phyloP scores from a whole-genome alignment of 2,329 filamentous ascomycete genomes.

The Piedraia hortae region DNA sequence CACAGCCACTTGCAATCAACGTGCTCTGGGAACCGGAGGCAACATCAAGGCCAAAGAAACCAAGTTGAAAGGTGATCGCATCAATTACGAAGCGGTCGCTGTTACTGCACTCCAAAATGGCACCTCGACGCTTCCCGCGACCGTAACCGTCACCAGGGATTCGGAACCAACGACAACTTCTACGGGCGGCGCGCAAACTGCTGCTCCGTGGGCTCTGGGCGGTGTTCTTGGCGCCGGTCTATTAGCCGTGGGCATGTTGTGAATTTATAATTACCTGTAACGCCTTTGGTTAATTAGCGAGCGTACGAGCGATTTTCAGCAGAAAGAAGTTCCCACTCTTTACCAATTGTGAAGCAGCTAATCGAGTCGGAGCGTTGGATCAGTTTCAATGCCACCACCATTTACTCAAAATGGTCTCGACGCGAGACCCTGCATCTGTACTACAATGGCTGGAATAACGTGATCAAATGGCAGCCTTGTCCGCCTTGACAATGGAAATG shows the following conservation, averaged over 20 bases:
- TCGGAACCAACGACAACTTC: constrained; percentile 1
- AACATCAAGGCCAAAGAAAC: constrained; percentile 2
- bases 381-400: no score
- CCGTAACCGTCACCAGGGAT: constrained; percentile 1
- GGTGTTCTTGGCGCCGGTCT: constrained; percentile 3
- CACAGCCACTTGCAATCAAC: constrained; percentile 2
- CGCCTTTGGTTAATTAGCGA: no score
- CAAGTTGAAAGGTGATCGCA: constrained; percentile 2
- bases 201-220: constrained; percentile 2
- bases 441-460: no score
- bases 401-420: no score
- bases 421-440: no score
- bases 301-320: no score
- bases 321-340: no score
- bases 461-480: no score
- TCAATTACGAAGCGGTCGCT: constrained; percentile 4
- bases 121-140: constrained; percentile 2
- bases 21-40: constrained; percentile 1
- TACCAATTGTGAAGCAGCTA: no score
- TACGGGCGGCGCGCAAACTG: constrained; percentile 1
- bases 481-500: no score
- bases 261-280: no score
- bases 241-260: constrained; percentile 2
- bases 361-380: no score
- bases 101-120: constrained; percentile 3